Conservation (phyloP, 148 eudicot species). For the Vaccinium darrowii region DNA sequence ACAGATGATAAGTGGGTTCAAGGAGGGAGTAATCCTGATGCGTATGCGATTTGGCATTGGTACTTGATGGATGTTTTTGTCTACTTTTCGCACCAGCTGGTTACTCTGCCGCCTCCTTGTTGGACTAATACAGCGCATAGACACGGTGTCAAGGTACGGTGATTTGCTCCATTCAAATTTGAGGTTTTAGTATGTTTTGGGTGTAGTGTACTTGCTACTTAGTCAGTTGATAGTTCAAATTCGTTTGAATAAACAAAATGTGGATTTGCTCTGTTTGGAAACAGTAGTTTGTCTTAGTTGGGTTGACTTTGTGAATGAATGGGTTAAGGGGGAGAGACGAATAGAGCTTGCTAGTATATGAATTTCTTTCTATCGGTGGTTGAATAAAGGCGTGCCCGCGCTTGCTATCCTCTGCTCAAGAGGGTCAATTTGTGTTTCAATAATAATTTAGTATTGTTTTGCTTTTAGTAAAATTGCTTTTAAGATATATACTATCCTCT, state of each 20-base stretch:
- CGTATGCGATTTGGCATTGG: slow-evolving; percentile 95
- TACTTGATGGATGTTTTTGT: slow-evolving; percentile 91
- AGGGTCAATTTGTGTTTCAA: background rate
- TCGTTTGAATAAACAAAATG: background rate
- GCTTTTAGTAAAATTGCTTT: background rate
- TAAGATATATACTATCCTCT: too few relatives aligned
- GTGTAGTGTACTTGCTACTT: background rate
- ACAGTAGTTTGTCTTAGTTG: background rate
- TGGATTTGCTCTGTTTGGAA: background rate
- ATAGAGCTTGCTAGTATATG: background rate
- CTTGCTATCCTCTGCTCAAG: background rate
- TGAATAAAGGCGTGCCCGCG: background rate
- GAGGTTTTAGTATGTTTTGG: background rate
- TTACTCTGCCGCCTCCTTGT: slow-evolving; percentile 87
- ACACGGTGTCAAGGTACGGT: slow-evolving; percentile 79
- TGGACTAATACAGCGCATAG: slow-evolving; percentile 90
- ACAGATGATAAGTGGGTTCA: slow-evolving; percentile 82
- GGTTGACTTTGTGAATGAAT: background rate
- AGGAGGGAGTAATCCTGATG: slow-evolving; percentile 65
- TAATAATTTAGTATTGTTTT: background rate
- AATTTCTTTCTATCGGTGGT: background rate
- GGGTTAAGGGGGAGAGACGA: background rate
- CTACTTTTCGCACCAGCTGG: slow-evolving; percentile 83
- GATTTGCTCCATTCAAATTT: background rate
- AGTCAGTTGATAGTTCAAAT: background rate